Evolutionary conservation across 495 filamentous ascomycete genomes (phyloP), one percentile per base, ranked within the genome.

Genomic region (Aspergillus wentii): DNA sequence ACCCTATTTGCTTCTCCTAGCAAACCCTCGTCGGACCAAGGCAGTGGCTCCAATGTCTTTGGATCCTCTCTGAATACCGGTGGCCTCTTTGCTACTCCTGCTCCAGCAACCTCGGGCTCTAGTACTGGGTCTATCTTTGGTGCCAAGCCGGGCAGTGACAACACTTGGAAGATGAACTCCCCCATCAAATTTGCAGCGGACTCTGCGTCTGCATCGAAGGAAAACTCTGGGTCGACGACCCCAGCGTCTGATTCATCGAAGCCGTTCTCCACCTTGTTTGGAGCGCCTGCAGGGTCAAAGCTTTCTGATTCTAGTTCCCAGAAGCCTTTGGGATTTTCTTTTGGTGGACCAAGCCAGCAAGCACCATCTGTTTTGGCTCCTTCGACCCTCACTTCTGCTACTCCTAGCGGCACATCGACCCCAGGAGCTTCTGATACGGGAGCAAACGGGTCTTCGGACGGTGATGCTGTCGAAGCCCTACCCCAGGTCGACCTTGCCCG

Each of bases 381-480:
- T 17, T 67, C 69, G 4, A 49, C 51, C 17, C 33, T 54, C 18
- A 52, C 37, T 15, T 61, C 67, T 8, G 56, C 62, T 13, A 53
- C 59, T 14, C 40, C 59, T 8, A 54, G 43, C 31, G 30, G 45
- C 11, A 52, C 60, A 5, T 45, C 56, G 25, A 54, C 43, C 35
- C 58, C 79, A 41, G 74, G 70, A 4, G 71, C 71, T 14, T 78
- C 76, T 15, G 71, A 71, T 23, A 75, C 77, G n/a, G 77, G 79
- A 10, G 80, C 78, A 2, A 80, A 80, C 26, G 66, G 69, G 37
- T 69, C 75, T 16, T 69, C 59, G 27, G 61, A 69, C 36, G 75
- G 75, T 30, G 76, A 78, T 11, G 74, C 71, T 17, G 57, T 61
- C 38, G 71, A 75, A 46, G 61, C 72, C 32, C 67, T 74, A 33